Evolutionary conservation across 768 basidiomycete species (phyloP), one percentile per base, ranked within the genome.

Genomic region (Pisolithus microcarpus): DNA sequence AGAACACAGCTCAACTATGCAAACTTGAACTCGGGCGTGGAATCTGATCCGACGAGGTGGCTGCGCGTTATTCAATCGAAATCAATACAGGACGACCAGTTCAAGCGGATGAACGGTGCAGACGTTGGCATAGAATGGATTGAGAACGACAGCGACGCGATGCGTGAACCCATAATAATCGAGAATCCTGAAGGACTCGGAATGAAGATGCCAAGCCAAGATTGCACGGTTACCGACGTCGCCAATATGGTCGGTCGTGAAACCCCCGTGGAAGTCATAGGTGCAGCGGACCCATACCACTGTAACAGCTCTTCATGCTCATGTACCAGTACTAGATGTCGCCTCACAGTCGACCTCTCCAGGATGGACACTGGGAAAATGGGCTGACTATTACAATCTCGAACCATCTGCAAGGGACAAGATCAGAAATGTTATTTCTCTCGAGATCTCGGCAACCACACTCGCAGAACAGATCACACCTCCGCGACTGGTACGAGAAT

Each of bases 361-460:
- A 15, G 87, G 88, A 10, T 98, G 95, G 96, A 90, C 84, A 15
- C 70, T 99, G 3, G 84, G 79, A 7, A 86, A 82, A 67, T 99
- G 95, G 95, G 89, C 85, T 4, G 84, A 86, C 52, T 95, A 95
- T 63, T 89, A 85, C 65, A 75, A 81, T 53, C 72, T 79, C 13
- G 82, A 87, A 18, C 75, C 82, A 0, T 71, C 76, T 6, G 72
- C 76, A 40, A 80, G 87, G 48, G 90, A 94, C 62, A 95, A 91
- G 65, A 82, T 96, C 31, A 81, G 85, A 54, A 99, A 99, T 61
- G 91, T 99, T 28, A 99, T 99, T 50, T 93, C 91, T 2, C 72
- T 98, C 46, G 95, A 99, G 65, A 85, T 98, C 23, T 90, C 90
- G 2, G 91, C 89, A 7, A 92, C 91, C 3, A 72, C 79, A 46